Base-by-base conservation (phyloP, 2,329 filamentous ascomycete species). In the Neospermospora avenae region DNA sequence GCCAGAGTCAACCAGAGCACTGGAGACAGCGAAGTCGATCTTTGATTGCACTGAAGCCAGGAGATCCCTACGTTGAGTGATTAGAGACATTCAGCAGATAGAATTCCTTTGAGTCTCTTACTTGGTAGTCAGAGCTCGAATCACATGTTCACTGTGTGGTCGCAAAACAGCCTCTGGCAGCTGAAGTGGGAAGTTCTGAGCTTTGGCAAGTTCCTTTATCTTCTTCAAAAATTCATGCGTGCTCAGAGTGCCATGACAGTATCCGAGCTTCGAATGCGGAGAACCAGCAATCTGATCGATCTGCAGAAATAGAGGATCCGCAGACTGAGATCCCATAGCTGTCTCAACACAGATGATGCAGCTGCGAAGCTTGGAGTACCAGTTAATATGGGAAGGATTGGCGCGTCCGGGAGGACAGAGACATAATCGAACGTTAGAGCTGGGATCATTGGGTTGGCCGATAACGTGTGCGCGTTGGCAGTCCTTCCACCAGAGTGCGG, bases 261-360 rank as follows among this genome's bases (percentile, higher is more conserved):
- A 57, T 48, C 55, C 55, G 8, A 31, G 24, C 2, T 18, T 16
- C 8, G 24, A 22, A 18, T 3, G 7, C 3, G 41, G 20, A 37
- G 53, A 46, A 5, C 53, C 53, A 25, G 41, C 41, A 4, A 56
- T 25, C 24, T 44, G 14, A n/a, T 56, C 53, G 25, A 56, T 16
- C 53, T 56, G 41, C 6, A 35, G 31, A 11, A 37, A 46, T n/a
- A 56, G 14, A 8, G 42, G 53, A 18, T 16, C 53, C n/a, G 28
- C 24, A 31, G 13, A 10, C 20, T 31, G 24, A 13, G 7, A 35
- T 4, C 53, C 53, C 5, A 34, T 20, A 18, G 31, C 53, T 41
- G 37, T 56, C 28, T 56, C 53, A 22, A 37, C 41, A 4, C 53
- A 56, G 41, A 46, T 11, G 28, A 56, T 46, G 25, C 53, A 56